Conservation (phyloP, 768 basidiomycete genomes). For the Suillus tomentosus region DNA sequence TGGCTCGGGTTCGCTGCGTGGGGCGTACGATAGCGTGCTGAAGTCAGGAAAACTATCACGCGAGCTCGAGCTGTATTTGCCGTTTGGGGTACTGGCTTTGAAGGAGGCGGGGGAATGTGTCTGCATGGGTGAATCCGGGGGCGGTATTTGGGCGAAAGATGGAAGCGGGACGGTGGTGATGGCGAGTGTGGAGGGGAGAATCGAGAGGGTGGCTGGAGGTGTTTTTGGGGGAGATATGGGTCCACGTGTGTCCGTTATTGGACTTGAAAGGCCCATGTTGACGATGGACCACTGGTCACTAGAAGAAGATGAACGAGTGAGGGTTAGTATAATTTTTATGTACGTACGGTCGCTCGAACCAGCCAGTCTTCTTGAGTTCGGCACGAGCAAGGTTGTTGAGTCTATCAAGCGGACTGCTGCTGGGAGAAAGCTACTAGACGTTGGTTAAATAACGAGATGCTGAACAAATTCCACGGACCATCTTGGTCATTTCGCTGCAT, state of each 20-base stretch:
- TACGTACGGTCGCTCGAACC: conserved; percentile 32
- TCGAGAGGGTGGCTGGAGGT: background rate
- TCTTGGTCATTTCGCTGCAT: conserved; percentile 23
- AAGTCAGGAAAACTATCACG: conserved; percentile 19
- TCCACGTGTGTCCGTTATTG: background rate
- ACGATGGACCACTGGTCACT: conserved; percentile 33
- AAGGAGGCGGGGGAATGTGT: background rate
- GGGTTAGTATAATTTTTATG: accelerated
- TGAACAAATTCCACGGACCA: conserved; percentile 22
- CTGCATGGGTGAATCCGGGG: conserved; percentile 6
- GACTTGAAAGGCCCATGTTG: conserved; percentile 24
- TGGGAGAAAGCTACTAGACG: conserved; percentile 20
- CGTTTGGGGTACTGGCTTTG: conserved; percentile 7
- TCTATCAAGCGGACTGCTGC: conserved; percentile 30
- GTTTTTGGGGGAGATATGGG: conserved; percentile 15
- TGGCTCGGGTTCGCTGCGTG: conserved; percentile 4
- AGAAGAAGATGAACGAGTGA: background rate
- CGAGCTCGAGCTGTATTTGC: conserved; percentile 7
- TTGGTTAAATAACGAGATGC: conserved; percentile 13
- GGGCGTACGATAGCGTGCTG: conserved; percentile 16
- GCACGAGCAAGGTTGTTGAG: conserved; percentile 30
- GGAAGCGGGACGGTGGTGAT: conserved; percentile 1
- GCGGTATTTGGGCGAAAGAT: conserved; percentile 11
- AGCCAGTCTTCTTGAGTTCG: conserved; percentile 33
- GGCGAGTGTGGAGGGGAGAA: background rate